phyloP scores from a whole-genome alignment of 2,329 filamentous ascomycete genomes.

The Sarocladium strictum region DNA sequence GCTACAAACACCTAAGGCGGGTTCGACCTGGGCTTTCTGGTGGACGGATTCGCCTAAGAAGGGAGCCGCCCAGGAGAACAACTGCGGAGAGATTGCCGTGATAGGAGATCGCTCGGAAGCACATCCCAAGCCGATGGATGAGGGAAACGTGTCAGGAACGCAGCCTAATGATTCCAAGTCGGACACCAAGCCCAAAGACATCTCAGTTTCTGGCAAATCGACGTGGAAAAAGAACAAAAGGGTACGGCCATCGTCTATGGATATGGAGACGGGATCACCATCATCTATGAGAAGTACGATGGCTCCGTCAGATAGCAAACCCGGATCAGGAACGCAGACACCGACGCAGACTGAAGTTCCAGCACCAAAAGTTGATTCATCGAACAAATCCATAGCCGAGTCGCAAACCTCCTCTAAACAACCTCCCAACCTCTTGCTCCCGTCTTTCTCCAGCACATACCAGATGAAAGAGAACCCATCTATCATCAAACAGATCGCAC shows the following conservation, averaged over 20 bases:
- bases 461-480: slow-evolving; percentile 61
- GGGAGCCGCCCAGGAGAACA: slow-evolving; percentile 15
- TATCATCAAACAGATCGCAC: slow-evolving; percentile 59
- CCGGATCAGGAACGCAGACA: neutral
- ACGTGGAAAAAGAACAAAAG: slow-evolving; percentile 43
- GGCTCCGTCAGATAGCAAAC: neutral
- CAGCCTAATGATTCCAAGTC: slow-evolving; percentile 23
- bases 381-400: slow-evolving; percentile 27
- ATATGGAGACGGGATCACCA: slow-evolving; percentile 33
- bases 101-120: slow-evolving; percentile 51
- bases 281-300: slow-evolving; percentile 19
- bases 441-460: slow-evolving; percentile 65
- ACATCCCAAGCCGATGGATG: slow-evolving; percentile 42
- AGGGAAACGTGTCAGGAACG: slow-evolving; percentile 33
- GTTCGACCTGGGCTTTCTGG: slow-evolving; percentile 79
- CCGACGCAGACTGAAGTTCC: slow-evolving; percentile 15
- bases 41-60: slow-evolving; percentile 49
- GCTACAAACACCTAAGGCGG: slow-evolving; percentile 38
- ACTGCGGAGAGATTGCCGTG: slow-evolving; percentile 48
- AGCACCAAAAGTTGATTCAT: slow-evolving; percentile 14
- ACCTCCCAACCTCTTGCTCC: slow-evolving; percentile 60
- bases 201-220: slow-evolving; percentile 20
- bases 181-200: slow-evolving; percentile 25
- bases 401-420: slow-evolving; percentile 38
- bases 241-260: slow-evolving; percentile 40